phyloP scores from a whole-genome alignment of 2,329 filamentous ascomycete genomes.

The Plectosphaerella plurivora region DNA sequence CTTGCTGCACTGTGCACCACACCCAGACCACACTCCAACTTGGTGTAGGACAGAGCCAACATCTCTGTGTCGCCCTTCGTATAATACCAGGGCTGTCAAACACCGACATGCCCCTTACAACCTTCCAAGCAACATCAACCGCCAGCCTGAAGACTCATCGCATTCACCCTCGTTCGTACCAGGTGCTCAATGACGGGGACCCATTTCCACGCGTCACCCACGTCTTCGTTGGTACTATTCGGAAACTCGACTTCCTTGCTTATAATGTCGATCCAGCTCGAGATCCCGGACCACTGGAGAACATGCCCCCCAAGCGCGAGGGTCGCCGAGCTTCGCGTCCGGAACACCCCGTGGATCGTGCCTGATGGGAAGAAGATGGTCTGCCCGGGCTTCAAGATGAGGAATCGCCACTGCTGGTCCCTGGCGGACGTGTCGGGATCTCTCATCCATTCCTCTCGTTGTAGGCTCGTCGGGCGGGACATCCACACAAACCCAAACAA shows the following conservation, averaged over 20 bases:
- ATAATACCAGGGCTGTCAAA: too few relatives aligned
- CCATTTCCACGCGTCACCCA: neutral
- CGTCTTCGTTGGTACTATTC: slow-evolving; percentile 5
- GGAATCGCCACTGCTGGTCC: slow-evolving; percentile 22
- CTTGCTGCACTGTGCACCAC: too few relatives aligned
- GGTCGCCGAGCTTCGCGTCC: slow-evolving; percentile 18
- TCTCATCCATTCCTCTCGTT: slow-evolving; percentile 18
- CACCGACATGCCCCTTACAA: too few relatives aligned
- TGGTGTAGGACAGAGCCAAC: too few relatives aligned
- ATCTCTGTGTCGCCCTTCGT: too few relatives aligned
- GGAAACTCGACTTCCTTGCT: neutral
- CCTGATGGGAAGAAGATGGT: slow-evolving; percentile 27
- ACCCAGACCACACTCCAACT: too few relatives aligned
- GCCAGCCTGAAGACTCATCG: too few relatives aligned
- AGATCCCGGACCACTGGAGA: slow-evolving; percentile 22
- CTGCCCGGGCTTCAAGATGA: slow-evolving; percentile 25
- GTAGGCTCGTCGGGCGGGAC: slow-evolving; percentile 18
- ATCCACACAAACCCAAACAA: slow-evolving; percentile 24
- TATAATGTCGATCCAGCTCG: slow-evolving; percentile 29
- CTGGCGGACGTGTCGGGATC: slow-evolving; percentile 14
- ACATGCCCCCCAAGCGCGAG: slow-evolving; percentile 27
- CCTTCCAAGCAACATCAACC: too few relatives aligned
- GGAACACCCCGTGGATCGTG: slow-evolving; percentile 29
- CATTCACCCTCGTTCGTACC: too few relatives aligned
- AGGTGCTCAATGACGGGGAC: too few relatives aligned